These are phyloP conservation scores for Wickerhamiella hasegawae DNA, from an alignment of 805 yeast genomes.

Conservation along the genomic window DNA sequence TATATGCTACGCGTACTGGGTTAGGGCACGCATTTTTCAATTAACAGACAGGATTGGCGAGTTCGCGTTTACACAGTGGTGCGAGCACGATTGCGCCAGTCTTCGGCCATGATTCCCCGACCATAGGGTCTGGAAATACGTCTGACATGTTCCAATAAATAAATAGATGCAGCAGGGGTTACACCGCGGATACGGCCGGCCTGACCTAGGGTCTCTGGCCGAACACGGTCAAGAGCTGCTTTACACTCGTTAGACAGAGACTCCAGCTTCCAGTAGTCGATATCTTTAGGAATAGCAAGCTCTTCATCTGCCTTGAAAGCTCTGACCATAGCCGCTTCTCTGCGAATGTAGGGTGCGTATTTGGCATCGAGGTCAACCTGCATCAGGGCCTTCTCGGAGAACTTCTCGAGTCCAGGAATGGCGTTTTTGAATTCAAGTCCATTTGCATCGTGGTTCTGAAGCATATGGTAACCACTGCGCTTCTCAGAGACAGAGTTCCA, in stretches of 20 bases:
- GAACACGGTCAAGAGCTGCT: constrained; percentile 47
- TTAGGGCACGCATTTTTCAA: background rate
- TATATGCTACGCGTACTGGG: background rate
- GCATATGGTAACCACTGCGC: constrained; percentile 17
- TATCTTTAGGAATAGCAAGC: constrained; percentile 49
- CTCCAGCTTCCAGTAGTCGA: constrained; percentile 41
- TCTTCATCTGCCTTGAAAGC: constrained; percentile 78
- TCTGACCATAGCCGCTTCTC: constrained; percentile 52
- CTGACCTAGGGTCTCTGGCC: constrained; percentile 86
- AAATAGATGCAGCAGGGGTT: constrained; percentile 84
- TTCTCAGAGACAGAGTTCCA: constrained; percentile 39
- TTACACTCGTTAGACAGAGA: constrained; percentile 69
- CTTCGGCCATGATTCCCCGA: background rate
- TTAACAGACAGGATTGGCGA: background rate
- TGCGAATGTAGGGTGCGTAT: constrained; percentile 62
- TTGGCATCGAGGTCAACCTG: constrained; percentile 66
- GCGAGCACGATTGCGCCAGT: background rate
- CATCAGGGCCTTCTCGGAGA: constrained; percentile 32
- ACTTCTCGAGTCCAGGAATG: constrained; percentile 24
- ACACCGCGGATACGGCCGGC: constrained; percentile 90
- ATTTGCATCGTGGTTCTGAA: constrained; percentile 48
- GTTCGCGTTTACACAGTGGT: background rate
- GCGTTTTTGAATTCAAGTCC: constrained; percentile 28
- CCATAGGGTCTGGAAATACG: background rate
- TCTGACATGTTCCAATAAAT: constrained; percentile 33